Evolutionary conservation across 768 basidiomycete species (phyloP).

Genomic region (Peribolospora kevripleyi): DNA sequence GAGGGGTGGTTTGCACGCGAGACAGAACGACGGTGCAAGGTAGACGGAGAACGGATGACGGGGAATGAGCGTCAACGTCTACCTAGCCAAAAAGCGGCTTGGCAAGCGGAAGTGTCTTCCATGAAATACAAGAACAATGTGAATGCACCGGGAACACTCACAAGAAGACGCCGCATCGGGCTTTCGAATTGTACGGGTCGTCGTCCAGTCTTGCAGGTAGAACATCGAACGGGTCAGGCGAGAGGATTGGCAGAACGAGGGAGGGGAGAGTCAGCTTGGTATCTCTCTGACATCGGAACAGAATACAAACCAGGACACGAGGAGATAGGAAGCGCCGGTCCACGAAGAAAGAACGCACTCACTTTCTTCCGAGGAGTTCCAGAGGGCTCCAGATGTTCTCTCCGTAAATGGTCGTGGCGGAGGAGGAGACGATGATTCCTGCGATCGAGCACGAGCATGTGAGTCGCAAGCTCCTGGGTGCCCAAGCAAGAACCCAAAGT

Average conservation of each 20-base stretch:
- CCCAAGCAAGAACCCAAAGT: too few species aligned
- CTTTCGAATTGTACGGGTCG: background rate
- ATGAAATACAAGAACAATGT: too few species aligned
- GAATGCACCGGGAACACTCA: too few species aligned
- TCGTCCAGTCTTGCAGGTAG: constrained; percentile 6
- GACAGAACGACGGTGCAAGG: too few species aligned
- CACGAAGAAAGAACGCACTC: constrained; percentile 24
- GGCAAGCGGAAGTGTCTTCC: too few species aligned
- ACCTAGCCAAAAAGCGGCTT: too few species aligned
- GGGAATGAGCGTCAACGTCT: too few species aligned
- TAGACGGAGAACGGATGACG: too few species aligned
- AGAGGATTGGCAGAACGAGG: background rate
- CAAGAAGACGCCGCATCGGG: constrained; percentile 33
- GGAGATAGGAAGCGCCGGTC: background rate
- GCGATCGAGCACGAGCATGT: too few species aligned
- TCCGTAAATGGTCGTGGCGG: constrained; percentile 48
- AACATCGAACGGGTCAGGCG: background rate
- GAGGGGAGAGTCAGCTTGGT: too few species aligned
- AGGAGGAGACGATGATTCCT: constrained; percentile 49
- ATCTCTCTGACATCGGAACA: background rate
- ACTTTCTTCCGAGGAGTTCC: constrained; percentile 32
- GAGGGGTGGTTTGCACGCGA: too few species aligned
- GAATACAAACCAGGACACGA: background rate
- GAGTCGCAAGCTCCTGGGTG: too few species aligned
- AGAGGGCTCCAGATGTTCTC: constrained; percentile 58